Conservation (phyloP, 1,284 basidiomycete genomes). For the Sanguinoderma infundibulare region DNA sequence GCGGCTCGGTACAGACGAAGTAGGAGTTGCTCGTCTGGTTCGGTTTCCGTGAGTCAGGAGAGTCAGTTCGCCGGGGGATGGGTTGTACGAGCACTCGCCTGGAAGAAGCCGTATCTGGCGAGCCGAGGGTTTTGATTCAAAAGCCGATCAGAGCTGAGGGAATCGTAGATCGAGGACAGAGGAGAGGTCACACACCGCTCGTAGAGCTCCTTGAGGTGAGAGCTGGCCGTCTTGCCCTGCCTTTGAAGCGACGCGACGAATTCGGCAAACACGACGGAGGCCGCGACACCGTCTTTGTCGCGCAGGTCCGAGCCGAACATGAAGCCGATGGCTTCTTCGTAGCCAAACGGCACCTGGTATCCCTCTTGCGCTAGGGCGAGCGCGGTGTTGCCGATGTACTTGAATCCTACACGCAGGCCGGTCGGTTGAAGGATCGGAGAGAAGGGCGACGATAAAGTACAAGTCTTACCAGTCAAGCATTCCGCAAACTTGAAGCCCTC, state of each 20-base stretch:
- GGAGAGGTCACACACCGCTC: conserved; percentile 46
- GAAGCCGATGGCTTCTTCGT: conserved; percentile 89
- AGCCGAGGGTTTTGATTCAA: no score
- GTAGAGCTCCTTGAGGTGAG: conserved; percentile 70
- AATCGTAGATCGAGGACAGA: neutral
- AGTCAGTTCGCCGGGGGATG: neutral
- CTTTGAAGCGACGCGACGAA: conserved; percentile 55
- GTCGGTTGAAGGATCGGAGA: neutral
- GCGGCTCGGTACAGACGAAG: conserved; percentile 72
- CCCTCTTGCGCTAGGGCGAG: conserved; percentile 66
- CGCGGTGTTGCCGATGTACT: conserved; percentile 84
- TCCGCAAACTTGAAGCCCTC: conserved; percentile 86
- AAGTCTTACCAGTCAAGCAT: conserved; percentile 80
- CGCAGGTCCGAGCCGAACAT: conserved; percentile 80
- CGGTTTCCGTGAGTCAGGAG: neutral
- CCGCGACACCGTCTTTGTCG: conserved; percentile 86
- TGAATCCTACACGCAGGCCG: conserved; percentile 61
- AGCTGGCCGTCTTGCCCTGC: conserved; percentile 56
- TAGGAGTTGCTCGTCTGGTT: conserved; percentile 86
- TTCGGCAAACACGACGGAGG: conserved; percentile 72
- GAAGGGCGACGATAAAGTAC: no score
- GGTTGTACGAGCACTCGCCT: conserved; percentile 41
- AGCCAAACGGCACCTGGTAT: conserved; percentile 79
- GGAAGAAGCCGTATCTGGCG: conserved; percentile 55
- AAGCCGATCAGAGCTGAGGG: neutral